Evolutionary conservation across 129 eudicot genomes (phyloP), one percentile per base, ranked within the genome.

Genomic region (Calendula officinalis): DNA sequence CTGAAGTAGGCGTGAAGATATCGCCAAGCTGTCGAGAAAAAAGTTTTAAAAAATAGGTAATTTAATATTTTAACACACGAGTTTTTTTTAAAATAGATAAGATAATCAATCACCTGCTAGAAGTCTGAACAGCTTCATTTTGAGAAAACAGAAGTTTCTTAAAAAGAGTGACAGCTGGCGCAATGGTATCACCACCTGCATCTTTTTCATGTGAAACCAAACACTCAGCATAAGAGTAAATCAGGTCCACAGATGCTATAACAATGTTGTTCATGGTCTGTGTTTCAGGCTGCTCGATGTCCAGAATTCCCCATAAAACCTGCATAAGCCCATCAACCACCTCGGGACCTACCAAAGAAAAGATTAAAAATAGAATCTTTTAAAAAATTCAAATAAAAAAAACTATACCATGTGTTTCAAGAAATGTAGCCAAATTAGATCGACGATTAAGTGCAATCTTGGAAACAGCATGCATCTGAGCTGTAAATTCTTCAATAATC

Each of bases 301-400:
- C 99, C 82, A 94, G 76, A 77, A 94, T 94, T 74, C 97, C 99
- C 99, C 99, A 89, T 60, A 94, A 69, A 48, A 94, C 99, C 84
- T 89, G 94, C 95, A 88, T 94, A 39, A 94, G 95, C 68, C 99
- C 94, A 76, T 94, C 97, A 49, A 94, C 89, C 64, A 94, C 90
- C 72, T 86, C 90, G 1, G 99, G 80, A 80, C 99, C 99, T 94
- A 75, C 80, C 75, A 38, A 41, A 41, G 22, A 41, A 41, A 8
- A 41, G 3, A 41, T 41, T 11, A 41, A 41, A 41, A 41, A 11
- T 35, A 49, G 5, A 56, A 36, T 56, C 45, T 27, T 36, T 27
- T 13, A 5, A 27, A 73, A 3, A 40, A 57, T 57, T 46, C 13
- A 45, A 44, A 40, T 11, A 55, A 38, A 7, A 14, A 38, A 35